phyloP scores from a whole-genome alignment of 208 protist species.

The Naegleria lovaniensis region DNA sequence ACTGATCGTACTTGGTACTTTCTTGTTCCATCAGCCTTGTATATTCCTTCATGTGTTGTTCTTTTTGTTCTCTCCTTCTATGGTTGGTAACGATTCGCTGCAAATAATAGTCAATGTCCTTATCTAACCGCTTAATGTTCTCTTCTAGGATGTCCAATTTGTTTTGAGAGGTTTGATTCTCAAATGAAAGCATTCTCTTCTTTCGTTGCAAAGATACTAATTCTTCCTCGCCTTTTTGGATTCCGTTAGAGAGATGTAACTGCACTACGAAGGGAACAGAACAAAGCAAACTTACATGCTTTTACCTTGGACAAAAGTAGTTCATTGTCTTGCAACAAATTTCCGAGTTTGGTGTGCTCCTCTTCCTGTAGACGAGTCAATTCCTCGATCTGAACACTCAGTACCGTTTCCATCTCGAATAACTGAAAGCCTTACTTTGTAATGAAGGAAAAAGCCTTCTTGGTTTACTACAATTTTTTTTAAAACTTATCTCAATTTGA shows the following conservation, averaged over 20 bases:
- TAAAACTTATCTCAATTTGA: too few relatives aligned
- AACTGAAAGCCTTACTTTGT: neutral
- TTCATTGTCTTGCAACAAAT: neutral
- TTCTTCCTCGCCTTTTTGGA: neutral
- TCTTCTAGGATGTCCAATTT: neutral
- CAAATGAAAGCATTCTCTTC: neutral
- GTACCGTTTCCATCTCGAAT: neutral
- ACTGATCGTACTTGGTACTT: neutral
- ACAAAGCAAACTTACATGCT: neutral
- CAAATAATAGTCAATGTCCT: neutral
- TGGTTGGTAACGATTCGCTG: neutral
- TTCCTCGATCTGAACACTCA: neutral
- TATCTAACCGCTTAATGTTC: neutral
- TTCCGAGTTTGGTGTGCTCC: neutral
- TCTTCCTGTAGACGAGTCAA: neutral
- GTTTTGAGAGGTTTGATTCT: neutral
- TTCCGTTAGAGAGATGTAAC: too few relatives aligned
- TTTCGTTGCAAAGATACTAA: neutral
- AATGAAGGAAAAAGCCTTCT: too few relatives aligned
- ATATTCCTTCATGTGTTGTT: neutral
- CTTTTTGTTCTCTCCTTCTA: too few relatives aligned
- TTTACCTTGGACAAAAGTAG: neutral
- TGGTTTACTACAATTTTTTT: too few relatives aligned
- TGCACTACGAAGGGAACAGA: too few relatives aligned
- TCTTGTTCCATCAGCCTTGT: neutral